phyloP scores from a whole-genome alignment of 108 stramenopile species.

The Nitzschia palea region DNA sequence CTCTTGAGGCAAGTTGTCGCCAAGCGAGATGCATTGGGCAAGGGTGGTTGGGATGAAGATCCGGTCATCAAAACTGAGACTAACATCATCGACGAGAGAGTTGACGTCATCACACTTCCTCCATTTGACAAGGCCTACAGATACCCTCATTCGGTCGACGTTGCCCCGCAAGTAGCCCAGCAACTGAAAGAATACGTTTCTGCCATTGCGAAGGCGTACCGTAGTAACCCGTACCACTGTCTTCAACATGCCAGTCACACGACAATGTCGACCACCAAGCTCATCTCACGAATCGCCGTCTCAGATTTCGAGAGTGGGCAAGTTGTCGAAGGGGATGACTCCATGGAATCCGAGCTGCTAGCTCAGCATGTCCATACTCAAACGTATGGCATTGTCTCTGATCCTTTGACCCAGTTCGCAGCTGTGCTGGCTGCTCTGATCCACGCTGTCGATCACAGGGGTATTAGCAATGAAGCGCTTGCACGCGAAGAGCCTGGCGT shows the following conservation, averaged over 20 bases:
- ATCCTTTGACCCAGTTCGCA: constrained; percentile 58
- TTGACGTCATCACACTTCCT: constrained; percentile 20
- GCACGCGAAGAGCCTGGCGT: constrained; percentile 31
- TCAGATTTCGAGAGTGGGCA: constrained; percentile 4
- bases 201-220: constrained; percentile 39
- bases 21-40: constrained; percentile 15
- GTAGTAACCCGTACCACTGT: constrained; percentile 54
- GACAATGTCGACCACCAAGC: constrained; percentile 40
- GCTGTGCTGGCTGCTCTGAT: constrained; percentile 61
- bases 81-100: constrained; percentile 9
- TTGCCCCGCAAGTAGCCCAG: constrained; percentile 8
- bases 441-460: constrained; percentile 63
- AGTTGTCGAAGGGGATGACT: neutral
- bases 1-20: constrained; percentile 24
- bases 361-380: constrained; percentile 31
- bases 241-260: constrained; percentile 65
- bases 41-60: constrained; percentile 22
- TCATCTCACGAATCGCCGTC: constrained; percentile 23
- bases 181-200: constrained; percentile 33
- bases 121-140: constrained; percentile 17
- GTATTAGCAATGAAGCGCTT: constrained; percentile 40
- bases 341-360: constrained; percentile 10
- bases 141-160: constrained; percentile 11
- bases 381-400: constrained; percentile 61
- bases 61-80: constrained; percentile 11